Base-by-base conservation (phyloP, 371 early-diverging fungal genomes). In the Entomophthora muscae region DNA sequence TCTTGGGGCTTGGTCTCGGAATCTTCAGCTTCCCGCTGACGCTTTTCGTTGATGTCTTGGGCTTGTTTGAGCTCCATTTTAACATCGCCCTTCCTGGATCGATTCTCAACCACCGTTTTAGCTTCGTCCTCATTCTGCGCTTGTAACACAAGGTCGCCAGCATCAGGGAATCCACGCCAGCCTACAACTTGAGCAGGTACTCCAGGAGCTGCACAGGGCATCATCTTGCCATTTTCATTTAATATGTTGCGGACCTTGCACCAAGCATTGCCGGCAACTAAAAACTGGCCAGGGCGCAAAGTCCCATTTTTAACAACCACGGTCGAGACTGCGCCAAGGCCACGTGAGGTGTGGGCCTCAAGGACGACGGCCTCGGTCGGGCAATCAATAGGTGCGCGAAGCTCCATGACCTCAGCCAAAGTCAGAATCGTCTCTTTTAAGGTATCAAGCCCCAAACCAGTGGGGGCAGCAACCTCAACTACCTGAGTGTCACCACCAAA, bases 401-500 rank as follows among this genome's bases (percentile, higher is more conserved):
- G 65, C 63, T 90, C 90, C 64, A 89, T 67, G 2, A 95, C 73
- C 69, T 97, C 96, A 0, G 95, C 85, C 24, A 92, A 67, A 0
- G 90, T 83, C 21, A 85, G 66, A 63, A 95, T 91, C 1, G 85
- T 87, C 64, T 97, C 96, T 64, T 91, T 89, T 61, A 97, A 73
- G 63, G 81, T 78, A 55, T 90, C 91, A 33, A 97, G 70, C 13
- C 93, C 93, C 61, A 79, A 73, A 2, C 91, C 89, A 1, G 87
- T 95, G 57, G 91, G 68, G 2, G 88, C 93, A 1, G 94, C 92
- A 0, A 97, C 85, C 68, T 89, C 81, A 2, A 95, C 90, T 12
- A 82, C 80, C 33, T 89, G 94, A 7, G 92, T 84, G 56, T 95
- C 96, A 17, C 98, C 98, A 21, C 94, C 95, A 61, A 85, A 76